These are phyloP conservation scores for Aspergillus flavus DNA, from an alignment of 2,329 filamentous ascomycete genomes.

Conservation along the genomic window DNA sequence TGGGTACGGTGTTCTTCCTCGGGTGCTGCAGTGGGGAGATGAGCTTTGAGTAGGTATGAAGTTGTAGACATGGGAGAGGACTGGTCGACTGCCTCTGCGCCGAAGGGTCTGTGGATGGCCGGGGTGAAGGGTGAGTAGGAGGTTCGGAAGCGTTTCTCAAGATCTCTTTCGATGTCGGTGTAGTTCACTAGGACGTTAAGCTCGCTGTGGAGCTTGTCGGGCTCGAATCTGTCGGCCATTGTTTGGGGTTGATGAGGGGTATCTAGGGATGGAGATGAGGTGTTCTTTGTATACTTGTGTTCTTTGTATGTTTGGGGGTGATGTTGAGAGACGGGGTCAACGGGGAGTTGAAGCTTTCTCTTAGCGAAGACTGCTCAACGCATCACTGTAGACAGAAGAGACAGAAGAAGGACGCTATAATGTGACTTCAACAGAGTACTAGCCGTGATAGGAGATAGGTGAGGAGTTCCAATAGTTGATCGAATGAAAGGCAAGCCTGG, in stretches of 20 bases:
- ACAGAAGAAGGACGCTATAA: background rate
- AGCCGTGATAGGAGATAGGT: background rate
- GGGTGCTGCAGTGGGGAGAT: background rate
- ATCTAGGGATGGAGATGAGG: background rate
- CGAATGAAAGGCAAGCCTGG: background rate
- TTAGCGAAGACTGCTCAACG: background rate
- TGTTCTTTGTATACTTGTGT: background rate
- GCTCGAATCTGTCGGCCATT: background rate
- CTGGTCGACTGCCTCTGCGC: background rate
- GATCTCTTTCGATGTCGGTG: background rate
- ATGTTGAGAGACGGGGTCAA: background rate
- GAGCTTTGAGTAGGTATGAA: slow-evolving; percentile 1
- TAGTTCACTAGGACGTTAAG: background rate
- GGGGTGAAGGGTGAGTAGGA: slow-evolving; percentile 3
- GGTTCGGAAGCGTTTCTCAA: slow-evolving; percentile 3
- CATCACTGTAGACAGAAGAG: background rate
- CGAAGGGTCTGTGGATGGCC: background rate
- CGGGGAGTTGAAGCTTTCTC: background rate
- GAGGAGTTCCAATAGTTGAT: background rate
- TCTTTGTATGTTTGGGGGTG: background rate
- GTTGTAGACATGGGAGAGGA: background rate
- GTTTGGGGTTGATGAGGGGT: background rate
- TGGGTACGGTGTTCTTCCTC: background rate
- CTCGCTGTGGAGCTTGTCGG: background rate
- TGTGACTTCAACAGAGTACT: background rate